phyloP scores from a whole-genome alignment of 352 stramenopile species.

The Globisporangium paddicum region DNA sequence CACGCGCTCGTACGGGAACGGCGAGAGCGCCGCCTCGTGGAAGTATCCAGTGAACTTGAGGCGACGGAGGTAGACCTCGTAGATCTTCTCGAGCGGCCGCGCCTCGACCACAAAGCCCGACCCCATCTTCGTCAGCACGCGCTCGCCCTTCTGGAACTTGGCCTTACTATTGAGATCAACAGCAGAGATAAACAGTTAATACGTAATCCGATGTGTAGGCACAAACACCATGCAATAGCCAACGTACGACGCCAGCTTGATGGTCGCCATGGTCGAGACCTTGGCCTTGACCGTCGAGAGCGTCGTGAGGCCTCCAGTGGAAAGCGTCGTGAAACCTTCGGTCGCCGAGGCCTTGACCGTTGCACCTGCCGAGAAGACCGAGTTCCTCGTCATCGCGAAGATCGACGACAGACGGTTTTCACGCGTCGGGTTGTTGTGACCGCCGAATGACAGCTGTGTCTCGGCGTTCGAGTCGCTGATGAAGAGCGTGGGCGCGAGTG shows the following conservation, averaged over 20 bases:
- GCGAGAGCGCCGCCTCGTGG: conserved; percentile 52
- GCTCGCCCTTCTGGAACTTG: conserved; percentile 74
- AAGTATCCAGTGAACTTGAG: conserved; percentile 70
- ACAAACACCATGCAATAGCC: not conserved
- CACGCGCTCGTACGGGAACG: conserved; percentile 82
- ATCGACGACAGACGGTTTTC: conserved; percentile 68
- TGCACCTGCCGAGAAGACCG: conserved; percentile 58
- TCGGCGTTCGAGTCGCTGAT: conserved; percentile 43
- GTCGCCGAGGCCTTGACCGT: conserved; percentile 61
- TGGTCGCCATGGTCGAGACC: conserved; percentile 64
- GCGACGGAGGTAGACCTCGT: conserved; percentile 73
- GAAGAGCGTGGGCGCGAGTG: conserved; percentile 33
- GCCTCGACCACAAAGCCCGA: conserved; percentile 72
- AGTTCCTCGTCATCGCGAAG: conserved; percentile 65
- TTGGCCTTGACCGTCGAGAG: conserved; percentile 65
- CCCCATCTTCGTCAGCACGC: conserved; percentile 69
- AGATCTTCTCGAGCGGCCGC: conserved; percentile 62
- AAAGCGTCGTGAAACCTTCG: conserved; percentile 48
- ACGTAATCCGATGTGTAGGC: not conserved
- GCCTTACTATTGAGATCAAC: conserved; percentile 31
- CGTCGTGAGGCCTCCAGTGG: conserved; percentile 36
- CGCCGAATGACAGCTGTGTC: conserved; percentile 27
- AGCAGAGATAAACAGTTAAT: not conserved
- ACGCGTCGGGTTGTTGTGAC: conserved; percentile 12
- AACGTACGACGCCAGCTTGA: conserved; percentile 59